Evolutionary conservation across 768 basidiomycete species (phyloP).

Genomic region (Tulasnella sp.): DNA sequence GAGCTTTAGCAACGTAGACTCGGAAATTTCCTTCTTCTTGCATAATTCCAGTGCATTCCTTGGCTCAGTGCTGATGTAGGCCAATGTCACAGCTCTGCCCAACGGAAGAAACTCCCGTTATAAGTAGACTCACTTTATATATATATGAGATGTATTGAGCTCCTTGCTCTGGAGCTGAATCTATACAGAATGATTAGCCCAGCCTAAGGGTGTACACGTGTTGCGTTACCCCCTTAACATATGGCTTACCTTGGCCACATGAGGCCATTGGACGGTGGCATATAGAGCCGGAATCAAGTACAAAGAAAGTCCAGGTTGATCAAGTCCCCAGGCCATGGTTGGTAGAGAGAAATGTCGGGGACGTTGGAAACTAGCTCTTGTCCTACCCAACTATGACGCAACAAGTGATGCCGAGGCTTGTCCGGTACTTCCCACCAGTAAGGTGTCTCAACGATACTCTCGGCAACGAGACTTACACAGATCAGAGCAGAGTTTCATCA

Average conservation of each 20-base stretch:
- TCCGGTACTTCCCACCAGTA: too few species aligned
- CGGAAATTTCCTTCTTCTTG: background rate
- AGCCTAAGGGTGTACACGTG: background rate
- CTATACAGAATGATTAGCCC: background rate
- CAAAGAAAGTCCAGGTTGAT: background rate
- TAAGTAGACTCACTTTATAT: background rate
- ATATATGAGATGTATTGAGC: background rate
- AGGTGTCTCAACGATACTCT: too few species aligned
- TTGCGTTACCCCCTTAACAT: too few species aligned
- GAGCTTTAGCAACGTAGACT: background rate
- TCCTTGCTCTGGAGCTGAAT: background rate
- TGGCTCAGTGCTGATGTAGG: background rate
- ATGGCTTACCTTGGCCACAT: background rate
- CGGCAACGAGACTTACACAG: too few species aligned
- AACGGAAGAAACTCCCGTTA: background rate
- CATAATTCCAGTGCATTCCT: background rate
- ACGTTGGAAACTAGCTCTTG: too few species aligned
- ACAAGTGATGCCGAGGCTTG: too few species aligned
- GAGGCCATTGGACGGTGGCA: background rate
- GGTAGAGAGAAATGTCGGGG: too few species aligned
- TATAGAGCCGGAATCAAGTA: background rate
- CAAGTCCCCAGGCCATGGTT: background rate
- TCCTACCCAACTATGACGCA: too few species aligned
- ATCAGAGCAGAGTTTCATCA: too few species aligned
- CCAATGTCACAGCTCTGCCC: background rate